A percentile compares a stretch with the other conserved stretches of the same genome.
Evolutionary conservation across 805 yeast species (phyloP).

Genomic region (Lachancea lanzarotensis): DNA sequence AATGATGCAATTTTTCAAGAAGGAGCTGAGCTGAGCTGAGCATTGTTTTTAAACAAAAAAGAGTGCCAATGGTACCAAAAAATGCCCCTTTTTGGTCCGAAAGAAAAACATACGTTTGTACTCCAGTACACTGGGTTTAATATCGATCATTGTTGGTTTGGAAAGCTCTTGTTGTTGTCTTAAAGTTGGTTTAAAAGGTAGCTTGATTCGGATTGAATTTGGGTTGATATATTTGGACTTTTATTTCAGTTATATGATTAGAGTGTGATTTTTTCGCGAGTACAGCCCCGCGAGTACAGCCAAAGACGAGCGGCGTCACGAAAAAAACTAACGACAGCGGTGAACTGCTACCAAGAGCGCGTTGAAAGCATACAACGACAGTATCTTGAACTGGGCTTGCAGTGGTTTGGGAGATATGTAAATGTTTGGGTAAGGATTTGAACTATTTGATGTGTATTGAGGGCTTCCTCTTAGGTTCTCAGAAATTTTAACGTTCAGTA

Average conservation of each 20-base stretch:
- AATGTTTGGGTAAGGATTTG: too few relatives aligned
- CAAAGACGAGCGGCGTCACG: too few relatives aligned
- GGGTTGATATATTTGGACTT: neutral
- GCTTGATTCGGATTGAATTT: neutral
- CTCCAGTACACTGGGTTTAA: constrained; percentile 65
- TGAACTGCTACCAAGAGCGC: too few relatives aligned
- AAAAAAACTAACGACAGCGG: too few relatives aligned
- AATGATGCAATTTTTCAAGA: too few relatives aligned
- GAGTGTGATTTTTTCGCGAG: neutral
- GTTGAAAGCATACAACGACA: too few relatives aligned
- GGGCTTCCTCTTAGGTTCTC: too few relatives aligned
- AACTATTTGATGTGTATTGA: neutral
- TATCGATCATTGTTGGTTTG: constrained; percentile 45
- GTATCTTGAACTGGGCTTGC: too few relatives aligned
- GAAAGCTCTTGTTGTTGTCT: neutral
- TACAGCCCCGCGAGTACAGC: too few relatives aligned
- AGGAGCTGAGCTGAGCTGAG: neutral
- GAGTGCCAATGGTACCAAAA: neutral
- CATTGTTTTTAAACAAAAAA: neutral
- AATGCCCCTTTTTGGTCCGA: neutral
- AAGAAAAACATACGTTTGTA: constrained; percentile 58
- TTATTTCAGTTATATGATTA: neutral
- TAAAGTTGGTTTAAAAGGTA: neutral
- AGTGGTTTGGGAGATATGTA: too few relatives aligned
- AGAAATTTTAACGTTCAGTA: too few relatives aligned